A percentile compares a stretch with the other conserved stretches of the same genome.
Evolutionary conservation across 176 grass and related monocot species (phyloP).

Genomic region (Triticum turgidum): DNA sequence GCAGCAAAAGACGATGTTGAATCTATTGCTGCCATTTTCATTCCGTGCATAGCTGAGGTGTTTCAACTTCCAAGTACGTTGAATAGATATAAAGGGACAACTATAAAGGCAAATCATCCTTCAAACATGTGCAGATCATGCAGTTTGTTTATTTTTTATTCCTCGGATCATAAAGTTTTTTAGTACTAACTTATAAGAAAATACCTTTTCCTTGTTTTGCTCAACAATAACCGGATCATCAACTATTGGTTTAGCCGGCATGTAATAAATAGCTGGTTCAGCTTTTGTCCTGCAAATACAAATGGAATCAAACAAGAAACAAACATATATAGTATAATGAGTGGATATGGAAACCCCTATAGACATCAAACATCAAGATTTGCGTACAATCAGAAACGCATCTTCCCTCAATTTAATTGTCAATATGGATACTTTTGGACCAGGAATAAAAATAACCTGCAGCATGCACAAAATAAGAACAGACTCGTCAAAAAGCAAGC

Average conservation of each 20-base stretch:
- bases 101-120: background rate
- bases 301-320: conserved; percentile 39
- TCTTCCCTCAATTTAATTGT: conserved; percentile 98
- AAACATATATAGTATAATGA: conserved; percentile 18
- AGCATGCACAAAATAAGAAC: conserved; percentile 40
- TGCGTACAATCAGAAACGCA: conserved; percentile 78
- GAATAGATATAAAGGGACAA: background rate
- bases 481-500: conserved; percentile 28
- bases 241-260: conserved; percentile 72
- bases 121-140: conserved; percentile 5
- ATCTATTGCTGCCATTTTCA: background rate
- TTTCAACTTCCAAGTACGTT: background rate
- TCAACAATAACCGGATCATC: conserved; percentile 63
- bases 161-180: background rate
- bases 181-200: background rate
- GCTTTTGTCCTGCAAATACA: conserved; percentile 83
- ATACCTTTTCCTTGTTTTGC: conserved; percentile 75
- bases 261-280: conserved; percentile 93
- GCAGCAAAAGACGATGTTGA: background rate
- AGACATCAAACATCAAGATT: conserved; percentile 57
- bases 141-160: too few species aligned
- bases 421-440: conserved; percentile 98
- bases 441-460: conserved; percentile 99
- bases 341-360: conserved; percentile 38
- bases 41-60: background rate